These are phyloP conservation scores for Rhynchosporium graminicola DNA, from an alignment of 2,329 filamentous ascomycete species.

Conservation along the genomic window DNA sequence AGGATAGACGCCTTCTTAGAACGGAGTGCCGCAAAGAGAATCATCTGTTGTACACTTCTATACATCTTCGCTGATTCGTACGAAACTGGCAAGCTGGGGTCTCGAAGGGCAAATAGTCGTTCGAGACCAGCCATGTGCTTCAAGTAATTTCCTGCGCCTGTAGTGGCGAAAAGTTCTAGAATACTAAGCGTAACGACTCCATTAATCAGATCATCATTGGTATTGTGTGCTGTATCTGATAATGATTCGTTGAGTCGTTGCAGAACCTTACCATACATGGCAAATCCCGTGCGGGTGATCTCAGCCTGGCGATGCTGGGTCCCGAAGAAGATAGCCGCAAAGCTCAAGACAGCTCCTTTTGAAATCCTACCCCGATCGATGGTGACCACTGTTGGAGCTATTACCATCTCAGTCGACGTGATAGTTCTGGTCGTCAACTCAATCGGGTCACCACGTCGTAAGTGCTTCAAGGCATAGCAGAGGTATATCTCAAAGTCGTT, in stretches of 20 bases:
- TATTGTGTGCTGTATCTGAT: constrained; percentile 30
- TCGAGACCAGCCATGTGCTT: constrained; percentile 40
- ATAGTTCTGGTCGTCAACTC: constrained; percentile 33
- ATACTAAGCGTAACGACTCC: constrained; percentile 36
- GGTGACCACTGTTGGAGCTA: constrained; percentile 17
- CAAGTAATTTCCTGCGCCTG: constrained; percentile 32
- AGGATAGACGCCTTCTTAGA: constrained; percentile 33
- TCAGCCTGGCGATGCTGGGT: constrained; percentile 28
- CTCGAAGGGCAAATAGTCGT: constrained; percentile 35
- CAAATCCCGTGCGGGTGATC: constrained; percentile 28
- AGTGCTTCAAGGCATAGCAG: constrained; percentile 33
- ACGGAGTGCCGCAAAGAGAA: constrained; percentile 14
- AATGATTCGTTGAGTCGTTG: constrained; percentile 36
- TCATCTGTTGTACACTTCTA: constrained; percentile 16
- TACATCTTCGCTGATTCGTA: constrained; percentile 26
- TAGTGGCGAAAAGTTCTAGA: constrained; percentile 37
- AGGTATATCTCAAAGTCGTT: constrained; percentile 37
- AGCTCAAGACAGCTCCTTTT: constrained; percentile 33
- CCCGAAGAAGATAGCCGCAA: constrained; percentile 38
- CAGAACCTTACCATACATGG: constrained; percentile 35
- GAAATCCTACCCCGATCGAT: constrained; percentile 26
- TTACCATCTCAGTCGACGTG: constrained; percentile 28
- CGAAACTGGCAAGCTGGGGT: constrained; percentile 24
- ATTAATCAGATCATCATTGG: constrained; percentile 36
- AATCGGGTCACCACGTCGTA: constrained; percentile 34